Conservation (phyloP, 2,329 filamentous ascomycete genomes). For the Penicillium sp. region DNA sequence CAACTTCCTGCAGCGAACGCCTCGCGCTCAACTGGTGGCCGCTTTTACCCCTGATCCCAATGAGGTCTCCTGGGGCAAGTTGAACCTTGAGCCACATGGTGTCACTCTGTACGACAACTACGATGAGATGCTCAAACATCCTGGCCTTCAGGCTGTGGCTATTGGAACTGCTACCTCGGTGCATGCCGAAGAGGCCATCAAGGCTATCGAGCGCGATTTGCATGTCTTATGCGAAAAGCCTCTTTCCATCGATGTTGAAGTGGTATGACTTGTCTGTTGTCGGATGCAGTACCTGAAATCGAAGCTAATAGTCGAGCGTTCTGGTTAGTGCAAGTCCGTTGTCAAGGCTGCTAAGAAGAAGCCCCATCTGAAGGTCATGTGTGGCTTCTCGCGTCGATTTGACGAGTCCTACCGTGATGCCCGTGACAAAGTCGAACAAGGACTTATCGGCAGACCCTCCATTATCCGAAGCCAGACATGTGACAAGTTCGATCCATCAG, state of each 20-base stretch:
- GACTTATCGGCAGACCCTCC: conserved; percentile 61
- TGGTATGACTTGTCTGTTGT: conserved; percentile 45
- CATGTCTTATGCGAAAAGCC: conserved; percentile 60
- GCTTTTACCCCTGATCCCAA: conserved; percentile 48
- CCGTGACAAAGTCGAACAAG: conserved; percentile 52
- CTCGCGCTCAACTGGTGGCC: conserved; percentile 51
- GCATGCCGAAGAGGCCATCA: conserved; percentile 58
- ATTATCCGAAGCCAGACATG: conserved; percentile 66
- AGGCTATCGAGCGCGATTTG: conserved; percentile 54
- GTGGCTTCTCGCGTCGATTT: conserved; percentile 67
- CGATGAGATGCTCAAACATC: conserved; percentile 57
- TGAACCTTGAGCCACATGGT: conserved; percentile 53
- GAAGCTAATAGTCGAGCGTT: background rate
- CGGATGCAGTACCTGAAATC: background rate
- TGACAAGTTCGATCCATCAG: conserved; percentile 64
- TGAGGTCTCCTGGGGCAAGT: conserved; percentile 52
- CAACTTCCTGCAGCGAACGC: conserved; percentile 49
- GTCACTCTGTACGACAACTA: conserved; percentile 55
- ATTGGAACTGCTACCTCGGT: conserved; percentile 57
- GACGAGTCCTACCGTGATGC: conserved; percentile 66
- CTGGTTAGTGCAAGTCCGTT: conserved; percentile 57
- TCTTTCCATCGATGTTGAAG: conserved; percentile 56
- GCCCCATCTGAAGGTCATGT: conserved; percentile 65
- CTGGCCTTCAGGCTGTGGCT: conserved; percentile 56
- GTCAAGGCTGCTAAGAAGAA: conserved; percentile 57